Evolutionary conservation across 176 grass and related monocot species (phyloP), one percentile per base, ranked within the genome.

Genomic region (Oropetium thomaeum): DNA sequence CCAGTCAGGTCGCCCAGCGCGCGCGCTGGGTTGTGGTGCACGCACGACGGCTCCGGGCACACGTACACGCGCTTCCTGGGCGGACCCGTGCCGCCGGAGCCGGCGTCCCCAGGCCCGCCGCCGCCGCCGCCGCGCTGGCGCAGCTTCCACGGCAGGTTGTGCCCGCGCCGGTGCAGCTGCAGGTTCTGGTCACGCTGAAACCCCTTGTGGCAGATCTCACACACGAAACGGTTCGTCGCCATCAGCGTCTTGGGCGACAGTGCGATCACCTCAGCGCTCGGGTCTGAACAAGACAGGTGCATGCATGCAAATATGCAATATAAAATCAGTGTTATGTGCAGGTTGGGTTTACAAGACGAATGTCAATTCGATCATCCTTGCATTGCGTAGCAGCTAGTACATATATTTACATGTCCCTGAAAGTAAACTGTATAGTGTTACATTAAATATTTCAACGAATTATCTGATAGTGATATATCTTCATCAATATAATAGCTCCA

Each of bases 71-170:
- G 78, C 87, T 87, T 93, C 64, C 84, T 37, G 45, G 65, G 69
- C 37, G 32, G 20, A 2, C 42, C 72, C n/a, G n/a, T n/a, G 5
- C 55, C 45, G 54, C 5, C 78, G 15, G n/a, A n/a, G n/a, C 20
- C 54, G 40, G 0, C 57, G 0, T 2, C 60, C 45, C 16, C n/a
- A n/a, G n/a, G n/a, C 35, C 35, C 35, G 3, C 35, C 20, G 63
- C 26, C 76, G 1, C 28, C 54, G 44, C 35, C 57, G 37, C 65
- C 17, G 34, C 90, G 76, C 78, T 85, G 90, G 51, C 81, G 73
- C 5, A 98, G 95, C 75, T 98, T 98, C 95, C 95, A 98, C 10
- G 95, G 95, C 12, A 98, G 89, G 87, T 98, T 98, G 87, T 98
- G 95, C 10, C 95, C 86, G 22, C 95, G 95, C 9, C 95, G 91